These are phyloP conservation scores for Tetradesmus obliquus DNA, from an alignment of 139 green algal genomes.

Conservation along the genomic window DNA sequence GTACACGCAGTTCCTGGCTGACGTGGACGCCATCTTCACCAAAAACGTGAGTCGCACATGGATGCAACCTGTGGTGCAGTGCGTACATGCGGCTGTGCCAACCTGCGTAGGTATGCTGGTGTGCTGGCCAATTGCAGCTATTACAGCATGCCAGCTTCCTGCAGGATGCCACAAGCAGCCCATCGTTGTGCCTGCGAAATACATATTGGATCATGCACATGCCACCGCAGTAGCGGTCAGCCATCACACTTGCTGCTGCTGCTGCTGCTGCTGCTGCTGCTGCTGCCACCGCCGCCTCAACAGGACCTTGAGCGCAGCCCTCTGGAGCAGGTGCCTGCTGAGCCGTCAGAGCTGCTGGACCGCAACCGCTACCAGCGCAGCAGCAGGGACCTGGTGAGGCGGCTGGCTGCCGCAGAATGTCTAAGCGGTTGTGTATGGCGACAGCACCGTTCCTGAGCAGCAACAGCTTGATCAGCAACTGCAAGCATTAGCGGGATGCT, in stretches of 20 bases:
- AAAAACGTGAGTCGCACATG: slow-evolving; percentile 51
- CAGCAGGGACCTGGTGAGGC: slow-evolving; percentile 57
- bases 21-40: slow-evolving; percentile 79
- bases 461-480: background rate
- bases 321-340: slow-evolving; percentile 67
- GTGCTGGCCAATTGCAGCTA: background rate
- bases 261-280: background rate
- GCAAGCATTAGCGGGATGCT: background rate
- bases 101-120: background rate
- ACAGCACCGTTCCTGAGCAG: background rate
- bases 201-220: background rate
- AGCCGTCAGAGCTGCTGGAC: slow-evolving; percentile 78
- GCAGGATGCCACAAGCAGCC: background rate
- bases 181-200: too few relatives aligned
- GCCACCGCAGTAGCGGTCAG: background rate
- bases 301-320: slow-evolving; percentile 75
- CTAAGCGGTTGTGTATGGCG: slow-evolving; percentile 40
- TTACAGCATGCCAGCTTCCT: background rate
- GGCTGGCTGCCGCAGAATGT: slow-evolving; percentile 4
- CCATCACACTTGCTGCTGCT: background rate
- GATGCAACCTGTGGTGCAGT: background rate
- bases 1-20: slow-evolving; percentile 67
- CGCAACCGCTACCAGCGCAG: slow-evolving; percentile 71
- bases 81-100: background rate
- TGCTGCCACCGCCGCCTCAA: background rate